Evolutionary conservation across 2,329 filamentous ascomycete genomes (phyloP), one percentile per base, ranked within the genome.

Genomic region (Apiospora sp.): DNA sequence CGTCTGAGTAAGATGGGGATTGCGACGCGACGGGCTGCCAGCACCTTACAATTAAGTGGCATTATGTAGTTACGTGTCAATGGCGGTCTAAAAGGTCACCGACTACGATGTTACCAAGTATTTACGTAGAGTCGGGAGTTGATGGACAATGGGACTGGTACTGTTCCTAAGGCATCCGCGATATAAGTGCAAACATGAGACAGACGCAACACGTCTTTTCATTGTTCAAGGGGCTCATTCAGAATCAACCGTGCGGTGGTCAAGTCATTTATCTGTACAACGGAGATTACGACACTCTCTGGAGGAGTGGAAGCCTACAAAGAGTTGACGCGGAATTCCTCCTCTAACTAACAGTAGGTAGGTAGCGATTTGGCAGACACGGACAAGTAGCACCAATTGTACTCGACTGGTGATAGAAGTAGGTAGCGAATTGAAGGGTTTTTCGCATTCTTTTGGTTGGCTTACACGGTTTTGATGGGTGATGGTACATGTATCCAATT

Each of bases 1-100:
- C 34, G 58, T 41, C 58, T 64, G 58, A 64, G 58, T 64, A 64
- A 41, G 58, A 64, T 64, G 58, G 58, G 34, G 41, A 41, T 41
- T 41, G 34, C 58, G 58, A 41, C 58, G 58, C 58, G 58, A 41
- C 58, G 8, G 19, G 34, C 30, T 41, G 22, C 41, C n/a, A n/a
- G 30, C 27, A n/a, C 22, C 34, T 8, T 41, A n/a, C 34, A 64
- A n/a, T n/a, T n/a, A 37, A 5, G 19, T n/a, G 30, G 22, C 19
- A 37, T 37, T 14, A 41, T 41, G 37, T 41, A 41, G 34, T 24
- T 64, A 64, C 58, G 58, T 64, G 58, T 41, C 58, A 61, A 64
- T n/a, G n/a, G 27, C 54, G 10, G 16, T 61, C 16, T 22, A 58
- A 14, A 34, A 6, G 14, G 14, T 14, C 19, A 14, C 6, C 12